Conservation (phyloP, 2,329 filamentous ascomycete genomes). For the Rhytidhysteron rufulum region DNA sequence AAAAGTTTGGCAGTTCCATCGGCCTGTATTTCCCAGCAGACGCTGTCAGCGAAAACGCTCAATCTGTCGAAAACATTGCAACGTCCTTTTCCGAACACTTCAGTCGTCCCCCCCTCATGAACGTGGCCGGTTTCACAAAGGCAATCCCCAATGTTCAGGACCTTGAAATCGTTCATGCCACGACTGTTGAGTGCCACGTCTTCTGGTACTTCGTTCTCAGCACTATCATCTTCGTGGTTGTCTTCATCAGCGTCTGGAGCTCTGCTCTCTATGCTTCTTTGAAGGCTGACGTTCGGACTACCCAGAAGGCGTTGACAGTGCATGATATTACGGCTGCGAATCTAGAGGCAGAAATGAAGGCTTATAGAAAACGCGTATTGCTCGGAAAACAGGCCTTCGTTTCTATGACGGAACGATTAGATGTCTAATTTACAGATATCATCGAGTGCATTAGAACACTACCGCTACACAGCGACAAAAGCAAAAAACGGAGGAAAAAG, state of each 20-base stretch:
- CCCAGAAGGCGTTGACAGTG: conserved; percentile 1
- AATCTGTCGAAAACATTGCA: not conserved
- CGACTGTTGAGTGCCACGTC: not conserved
- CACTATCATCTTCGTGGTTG: not conserved
- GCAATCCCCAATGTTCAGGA: not conserved
- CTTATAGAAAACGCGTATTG: too few relatives aligned
- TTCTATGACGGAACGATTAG: too few relatives aligned
- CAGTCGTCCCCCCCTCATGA: not conserved
- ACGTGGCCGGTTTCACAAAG: not conserved
- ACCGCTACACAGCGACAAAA: too few relatives aligned
- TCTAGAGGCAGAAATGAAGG: too few relatives aligned
- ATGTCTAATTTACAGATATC: too few relatives aligned
- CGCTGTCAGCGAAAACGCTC: not conserved
- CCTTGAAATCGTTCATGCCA: not conserved
- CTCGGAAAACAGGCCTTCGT: too few relatives aligned
- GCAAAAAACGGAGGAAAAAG: too few relatives aligned
- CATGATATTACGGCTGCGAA: too few relatives aligned
- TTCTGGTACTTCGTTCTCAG: not conserved
- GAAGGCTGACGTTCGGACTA: not conserved
- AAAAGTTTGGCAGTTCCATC: not conserved
- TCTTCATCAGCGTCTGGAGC: not conserved
- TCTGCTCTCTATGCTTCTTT: not conserved
- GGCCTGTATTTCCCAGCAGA: not conserved
- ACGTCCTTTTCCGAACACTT: not conserved
- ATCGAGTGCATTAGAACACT: too few relatives aligned